Percentiles rank a stretch among this genome's conserved stretches.
These are phyloP conservation scores for Claviceps capensis DNA, from an alignment of 2,329 filamentous ascomycete species.

Conservation along the genomic window DNA sequence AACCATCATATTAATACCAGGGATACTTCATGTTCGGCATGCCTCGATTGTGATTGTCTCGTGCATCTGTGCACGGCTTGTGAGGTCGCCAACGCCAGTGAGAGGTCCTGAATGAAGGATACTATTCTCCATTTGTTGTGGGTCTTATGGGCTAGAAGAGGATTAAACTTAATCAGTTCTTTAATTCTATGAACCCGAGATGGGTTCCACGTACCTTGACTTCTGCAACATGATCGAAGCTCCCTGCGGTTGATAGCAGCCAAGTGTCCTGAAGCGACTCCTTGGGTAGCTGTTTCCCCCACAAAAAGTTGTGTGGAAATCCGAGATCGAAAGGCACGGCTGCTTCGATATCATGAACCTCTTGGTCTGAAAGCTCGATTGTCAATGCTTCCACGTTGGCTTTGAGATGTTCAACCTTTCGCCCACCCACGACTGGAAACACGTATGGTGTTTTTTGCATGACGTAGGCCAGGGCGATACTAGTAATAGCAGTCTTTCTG, in stretches of 20 bases:
- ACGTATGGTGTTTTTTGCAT: constrained; percentile 59
- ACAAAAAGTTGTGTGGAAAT: constrained; percentile 51
- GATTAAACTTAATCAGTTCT: not conserved
- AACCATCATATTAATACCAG: not conserved
- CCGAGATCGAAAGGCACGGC: constrained; percentile 49
- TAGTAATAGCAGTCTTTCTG: constrained; percentile 30
- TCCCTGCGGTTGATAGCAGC: constrained; percentile 32
- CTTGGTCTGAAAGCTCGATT: constrained; percentile 43
- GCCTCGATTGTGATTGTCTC: not conserved
- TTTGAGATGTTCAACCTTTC: constrained; percentile 55
- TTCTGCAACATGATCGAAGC: constrained; percentile 35
- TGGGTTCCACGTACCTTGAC: constrained; percentile 17
- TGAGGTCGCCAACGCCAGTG: constrained; percentile 20
- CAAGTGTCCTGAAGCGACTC: constrained; percentile 26
- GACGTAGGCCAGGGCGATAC: constrained; percentile 56
- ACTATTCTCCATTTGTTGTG: constrained; percentile 28
- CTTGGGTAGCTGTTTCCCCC: constrained; percentile 22
- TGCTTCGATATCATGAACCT: constrained; percentile 52
- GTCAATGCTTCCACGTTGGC: constrained; percentile 55
- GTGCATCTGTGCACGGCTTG: not conserved
- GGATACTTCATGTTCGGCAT: not conserved
- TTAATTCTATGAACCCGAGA: not conserved
- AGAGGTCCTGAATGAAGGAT: constrained; percentile 16
- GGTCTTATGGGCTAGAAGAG: constrained; percentile 25
- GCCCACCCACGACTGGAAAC: constrained; percentile 58